Conservation (phyloP, 73 alveolate species). For the Paramecium tetraurelia region DNA sequence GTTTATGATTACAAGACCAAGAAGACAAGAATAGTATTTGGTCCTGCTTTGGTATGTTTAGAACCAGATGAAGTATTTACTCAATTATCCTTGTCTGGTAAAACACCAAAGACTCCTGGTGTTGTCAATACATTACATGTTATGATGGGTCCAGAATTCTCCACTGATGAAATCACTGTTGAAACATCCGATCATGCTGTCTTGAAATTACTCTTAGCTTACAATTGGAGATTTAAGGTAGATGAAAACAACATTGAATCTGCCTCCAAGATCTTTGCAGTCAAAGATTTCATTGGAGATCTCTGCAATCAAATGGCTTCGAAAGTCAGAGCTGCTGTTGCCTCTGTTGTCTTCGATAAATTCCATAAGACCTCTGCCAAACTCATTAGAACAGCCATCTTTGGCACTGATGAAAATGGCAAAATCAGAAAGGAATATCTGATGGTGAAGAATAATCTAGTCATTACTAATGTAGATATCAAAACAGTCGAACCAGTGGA, state of each 20-base stretch:
- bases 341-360: conserved; percentile 69
- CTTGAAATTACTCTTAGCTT: conserved; percentile 72
- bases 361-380: conserved; percentile 81
- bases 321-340: conserved; percentile 84
- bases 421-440: conserved; percentile 64
- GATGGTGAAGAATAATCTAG: conserved; percentile 60
- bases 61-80: conserved; percentile 87
- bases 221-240: conserved; percentile 79
- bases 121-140: conserved; percentile 78
- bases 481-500: conserved; percentile 87
- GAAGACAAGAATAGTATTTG: conserved; percentile 70
- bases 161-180: conserved; percentile 79
- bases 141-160: conserved; percentile 87
- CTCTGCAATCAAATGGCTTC: conserved; percentile 80
- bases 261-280: conserved; percentile 71
- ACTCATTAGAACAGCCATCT: conserved; percentile 75
- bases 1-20: conserved; percentile 82
- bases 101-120: conserved; percentile 82
- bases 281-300: conserved; percentile 87
- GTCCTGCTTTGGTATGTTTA: conserved; percentile 80
- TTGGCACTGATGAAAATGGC: conserved; percentile 80
- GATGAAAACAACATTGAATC: conserved; percentile 61
- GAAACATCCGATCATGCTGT: conserved; percentile 89
- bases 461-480: conserved; percentile 80
- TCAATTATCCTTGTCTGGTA: conserved; percentile 74